phyloP scores from a whole-genome alignment of 257 asterid genomes.

The Catharanthus roseus region DNA sequence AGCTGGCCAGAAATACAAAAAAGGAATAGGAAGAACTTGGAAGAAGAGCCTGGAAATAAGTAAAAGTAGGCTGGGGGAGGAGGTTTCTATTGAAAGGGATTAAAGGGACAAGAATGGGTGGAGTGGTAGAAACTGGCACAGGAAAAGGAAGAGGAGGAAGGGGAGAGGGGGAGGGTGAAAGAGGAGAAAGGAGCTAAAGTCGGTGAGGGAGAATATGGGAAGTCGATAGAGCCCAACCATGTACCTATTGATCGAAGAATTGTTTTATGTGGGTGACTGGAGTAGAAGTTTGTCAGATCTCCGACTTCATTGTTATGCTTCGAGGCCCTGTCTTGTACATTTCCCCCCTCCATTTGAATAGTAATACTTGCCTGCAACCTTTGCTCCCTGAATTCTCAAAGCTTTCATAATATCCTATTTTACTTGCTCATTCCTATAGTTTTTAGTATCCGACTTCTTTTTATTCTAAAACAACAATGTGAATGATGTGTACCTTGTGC shows the following conservation, averaged over 20 bases:
- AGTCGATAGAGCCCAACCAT: neutral
- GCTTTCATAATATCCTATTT: too few relatives aligned
- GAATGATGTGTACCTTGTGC: conserved; percentile 4
- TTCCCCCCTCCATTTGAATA: neutral
- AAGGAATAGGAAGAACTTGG: neutral
- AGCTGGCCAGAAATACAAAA: neutral
- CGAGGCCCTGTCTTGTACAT: neutral
- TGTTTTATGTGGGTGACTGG: neutral
- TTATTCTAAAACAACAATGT: neutral
- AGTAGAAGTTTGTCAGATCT: neutral
- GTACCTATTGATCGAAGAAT: neutral
- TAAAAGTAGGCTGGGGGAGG: neutral
- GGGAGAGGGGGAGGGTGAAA: neutral
- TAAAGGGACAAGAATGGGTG: neutral
- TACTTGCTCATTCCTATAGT: too few relatives aligned
- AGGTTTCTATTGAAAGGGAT: neutral
- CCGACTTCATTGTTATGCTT: neutral
- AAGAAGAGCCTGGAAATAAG: neutral
- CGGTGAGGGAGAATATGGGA: neutral
- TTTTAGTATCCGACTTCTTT: neutral
- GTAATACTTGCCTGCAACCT: too few relatives aligned
- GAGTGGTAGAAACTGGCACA: neutral
- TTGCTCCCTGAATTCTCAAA: neutral
- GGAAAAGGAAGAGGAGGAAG: neutral
- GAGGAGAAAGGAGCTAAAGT: neutral